A percentile compares a stretch with the other conserved stretches of the same genome.
Conservation (phyloP, 2,329 filamentous ascomycete species). For the Proliferodiscus dingleyae region DNA sequence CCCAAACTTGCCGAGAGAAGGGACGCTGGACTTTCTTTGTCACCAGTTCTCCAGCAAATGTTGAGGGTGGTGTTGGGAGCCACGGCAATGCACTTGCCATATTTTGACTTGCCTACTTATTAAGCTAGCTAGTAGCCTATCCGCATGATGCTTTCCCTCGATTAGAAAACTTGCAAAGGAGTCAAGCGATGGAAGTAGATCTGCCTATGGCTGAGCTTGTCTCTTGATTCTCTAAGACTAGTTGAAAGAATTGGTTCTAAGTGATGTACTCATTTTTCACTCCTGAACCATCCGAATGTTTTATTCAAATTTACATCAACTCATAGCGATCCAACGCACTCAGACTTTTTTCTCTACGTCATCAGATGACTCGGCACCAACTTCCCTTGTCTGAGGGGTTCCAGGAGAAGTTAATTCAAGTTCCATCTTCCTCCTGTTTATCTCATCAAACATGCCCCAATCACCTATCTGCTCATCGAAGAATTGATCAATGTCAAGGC, state of each 20-base stretch:
- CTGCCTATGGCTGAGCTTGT: no score
- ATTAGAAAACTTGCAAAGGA: neutral
- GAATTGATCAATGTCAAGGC: conserved; percentile 48
- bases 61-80: conserved; percentile 46
- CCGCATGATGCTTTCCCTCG: no score
- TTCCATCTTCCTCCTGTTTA: conserved; percentile 16
- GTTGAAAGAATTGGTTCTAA: no score
- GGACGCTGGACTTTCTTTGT: conserved; percentile 32
- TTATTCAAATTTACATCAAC: no score
- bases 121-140: no score
- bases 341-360: conserved; percentile 14
- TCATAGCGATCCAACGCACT: no score
- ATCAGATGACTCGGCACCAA: conserved; percentile 9
- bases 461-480: conserved; percentile 39
- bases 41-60: conserved; percentile 30
- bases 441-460: conserved; percentile 30
- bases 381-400: conserved; percentile 13
- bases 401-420: conserved; percentile 15
- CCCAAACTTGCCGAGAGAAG: conserved; percentile 26
- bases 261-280: no score
- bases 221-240: no score
- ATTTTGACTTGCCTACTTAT: conserved; percentile 16
- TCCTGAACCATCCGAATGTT: no score
- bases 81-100: conserved; percentile 47
- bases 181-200: no score